Conservation (phyloP, 495 filamentous ascomycete genomes). For the Pseudoneurospora amorphoporcata region DNA sequence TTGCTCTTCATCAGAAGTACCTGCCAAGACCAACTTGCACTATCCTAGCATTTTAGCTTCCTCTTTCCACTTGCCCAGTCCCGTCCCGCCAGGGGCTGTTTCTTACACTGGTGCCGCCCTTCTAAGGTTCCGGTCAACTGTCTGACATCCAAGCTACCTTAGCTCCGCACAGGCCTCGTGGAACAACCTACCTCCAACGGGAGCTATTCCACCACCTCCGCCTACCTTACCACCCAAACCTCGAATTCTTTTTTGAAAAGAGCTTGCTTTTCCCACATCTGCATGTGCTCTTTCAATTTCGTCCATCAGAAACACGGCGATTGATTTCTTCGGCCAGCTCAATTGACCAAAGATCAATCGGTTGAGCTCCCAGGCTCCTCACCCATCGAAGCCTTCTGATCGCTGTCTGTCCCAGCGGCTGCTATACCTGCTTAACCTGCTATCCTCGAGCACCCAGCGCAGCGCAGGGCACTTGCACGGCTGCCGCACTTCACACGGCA, state of each 20-base stretch:
- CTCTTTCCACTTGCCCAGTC: neutral
- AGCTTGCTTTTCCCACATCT: neutral
- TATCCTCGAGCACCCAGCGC: neutral
- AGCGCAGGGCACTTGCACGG: neutral
- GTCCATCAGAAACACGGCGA: neutral
- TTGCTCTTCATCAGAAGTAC: neutral
- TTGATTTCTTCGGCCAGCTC: neutral
- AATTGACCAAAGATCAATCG: neutral
- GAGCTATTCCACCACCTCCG: neutral
- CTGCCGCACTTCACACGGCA: neutral
- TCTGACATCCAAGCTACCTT: neutral
- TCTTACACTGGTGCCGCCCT: neutral
- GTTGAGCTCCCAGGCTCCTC: neutral
- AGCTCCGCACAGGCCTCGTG: neutral
- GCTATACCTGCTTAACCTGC: neutral
- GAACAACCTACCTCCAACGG: neutral
- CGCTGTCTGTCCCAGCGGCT: neutral
- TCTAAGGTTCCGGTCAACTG: neutral
- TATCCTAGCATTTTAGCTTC: neutral
- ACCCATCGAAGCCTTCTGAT: neutral
- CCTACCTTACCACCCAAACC: neutral
- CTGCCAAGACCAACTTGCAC: neutral
- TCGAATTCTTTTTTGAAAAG: neutral
- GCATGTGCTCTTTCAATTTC: neutral
- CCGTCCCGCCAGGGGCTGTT: neutral